Base-by-base conservation (phyloP, 2,329 filamentous ascomycete genomes). In the Dothidotthia symphoricarpi region DNA sequence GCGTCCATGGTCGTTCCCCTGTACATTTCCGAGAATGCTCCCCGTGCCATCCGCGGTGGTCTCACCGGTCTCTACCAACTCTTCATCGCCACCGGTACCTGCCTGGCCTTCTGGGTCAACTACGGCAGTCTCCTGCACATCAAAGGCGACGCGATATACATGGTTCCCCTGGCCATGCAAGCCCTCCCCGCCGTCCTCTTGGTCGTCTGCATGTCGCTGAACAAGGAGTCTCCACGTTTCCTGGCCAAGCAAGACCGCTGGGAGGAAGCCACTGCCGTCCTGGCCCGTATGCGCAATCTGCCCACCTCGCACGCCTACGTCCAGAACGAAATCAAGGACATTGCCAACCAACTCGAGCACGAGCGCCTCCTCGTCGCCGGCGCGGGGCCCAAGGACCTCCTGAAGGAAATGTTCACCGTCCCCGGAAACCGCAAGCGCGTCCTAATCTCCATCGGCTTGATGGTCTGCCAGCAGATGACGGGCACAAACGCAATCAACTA, bases 391-490 rank as follows among this genome's bases (percentile, higher is more conserved):
- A 64, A 62, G 45, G 64, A 69, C 44, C 50, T 69, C 5, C 49
- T 66, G 24, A 61, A 52, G 41, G 66, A 69, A 42, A 68, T 69
- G 65, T 77, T 74, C 73, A 61, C 55, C 12, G 63, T 69, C 31
- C 65, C 65, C 5, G 64, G 65, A 7, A 78, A 81, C 37, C 74
- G 83, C 40, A 82, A 82, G 53, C 76, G 83, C 34, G 79, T 77
- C 2, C 63, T 85, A 31, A 75, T 86, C 39, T 82, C 79, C 19
- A 76, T 87, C 72, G 82, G 63, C 11, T 66, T 74, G 24, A 78
- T 75, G 82, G 69, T 85, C 26, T 86, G 81, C 61, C 83, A 88
- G 61, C 83, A 86, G 60, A 83, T 86, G 78, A 86, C 83, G 0
- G 82, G 82, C 13, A 67, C 63, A 2, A 68, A 67, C 14, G 64